These are phyloP conservation scores for Saraca asoca DNA, from an alignment of 331 rosid species.

Conservation along the genomic window DNA sequence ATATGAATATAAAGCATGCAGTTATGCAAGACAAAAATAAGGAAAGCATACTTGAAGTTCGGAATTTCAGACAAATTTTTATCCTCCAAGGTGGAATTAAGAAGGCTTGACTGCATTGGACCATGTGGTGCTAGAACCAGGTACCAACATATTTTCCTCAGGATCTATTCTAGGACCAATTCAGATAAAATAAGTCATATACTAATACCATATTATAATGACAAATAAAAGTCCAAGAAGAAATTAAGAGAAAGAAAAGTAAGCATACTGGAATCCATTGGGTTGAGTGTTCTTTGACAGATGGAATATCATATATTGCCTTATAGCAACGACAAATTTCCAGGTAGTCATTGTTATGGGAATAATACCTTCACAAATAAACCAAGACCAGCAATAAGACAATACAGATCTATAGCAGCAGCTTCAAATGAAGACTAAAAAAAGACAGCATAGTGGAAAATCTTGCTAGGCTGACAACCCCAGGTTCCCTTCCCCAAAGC, in stretches of 20 bases:
- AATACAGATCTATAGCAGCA: conserved; percentile 1
- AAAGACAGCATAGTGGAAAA: too few relatives aligned
- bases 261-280: conserved; percentile 77
- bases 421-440: neutral
- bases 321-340: conserved; percentile 96
- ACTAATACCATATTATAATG: too few relatives aligned
- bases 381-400: conserved; percentile 23
- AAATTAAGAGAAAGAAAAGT: neutral
- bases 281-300: conserved; percentile 70
- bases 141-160: conserved; percentile 98
- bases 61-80: conserved; percentile 85
- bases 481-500: neutral
- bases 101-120: conserved; percentile 98
- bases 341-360: conserved; percentile 84
- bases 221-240: too few relatives aligned
- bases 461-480: too few relatives aligned
- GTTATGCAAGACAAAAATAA: neutral
- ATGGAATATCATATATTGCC: conserved; percentile 85
- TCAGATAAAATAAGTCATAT: conserved; percentile 12
- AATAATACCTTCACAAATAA: conserved; percentile 60
- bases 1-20: neutral
- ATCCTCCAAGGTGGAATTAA: conserved; percentile 90
- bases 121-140: conserved; percentile 83
- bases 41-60: conserved; percentile 58
- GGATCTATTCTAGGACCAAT: conserved; percentile 49